Evolutionary conservation across 2,329 filamentous ascomycete genomes (phyloP).

Genomic region (Fusarium bactridioides): DNA sequence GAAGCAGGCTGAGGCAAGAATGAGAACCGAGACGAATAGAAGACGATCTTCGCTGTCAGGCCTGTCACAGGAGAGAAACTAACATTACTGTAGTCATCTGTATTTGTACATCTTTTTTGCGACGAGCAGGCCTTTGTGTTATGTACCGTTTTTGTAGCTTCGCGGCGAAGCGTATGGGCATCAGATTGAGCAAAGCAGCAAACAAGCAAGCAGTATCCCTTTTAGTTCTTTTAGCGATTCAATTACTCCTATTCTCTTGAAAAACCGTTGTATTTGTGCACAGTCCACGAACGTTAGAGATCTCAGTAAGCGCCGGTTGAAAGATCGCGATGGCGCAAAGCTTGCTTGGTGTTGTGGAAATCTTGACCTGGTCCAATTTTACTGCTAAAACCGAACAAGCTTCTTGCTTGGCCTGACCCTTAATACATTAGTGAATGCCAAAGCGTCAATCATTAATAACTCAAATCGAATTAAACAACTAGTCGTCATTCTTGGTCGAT

Average conservation of each 20-base stretch:
- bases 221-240: no score
- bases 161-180: background rate
- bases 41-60: conserved; percentile 17
- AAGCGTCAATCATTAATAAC: background rate
- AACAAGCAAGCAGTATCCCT: background rate
- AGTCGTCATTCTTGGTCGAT: background rate
- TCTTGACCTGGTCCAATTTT: background rate
- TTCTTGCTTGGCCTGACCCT: background rate
- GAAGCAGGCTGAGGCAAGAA: conserved; percentile 34
- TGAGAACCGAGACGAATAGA: conserved; percentile 25
- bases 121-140: fast-evolving
- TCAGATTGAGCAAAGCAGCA: background rate
- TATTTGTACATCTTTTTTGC: fast-evolving
- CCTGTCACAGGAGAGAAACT: background rate
- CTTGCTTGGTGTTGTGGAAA: background rate
- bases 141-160: background rate
- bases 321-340: background rate
- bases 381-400: background rate
- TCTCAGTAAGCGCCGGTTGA: background rate
- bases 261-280: fast-evolving
- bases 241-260: no score
- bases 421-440: conserved; percentile 4
- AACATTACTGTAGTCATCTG: fast-evolving
- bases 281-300: background rate
- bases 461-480: background rate